phyloP scores from a whole-genome alignment of 805 yeast genomes.

The Lachancea thermotolerans region DNA sequence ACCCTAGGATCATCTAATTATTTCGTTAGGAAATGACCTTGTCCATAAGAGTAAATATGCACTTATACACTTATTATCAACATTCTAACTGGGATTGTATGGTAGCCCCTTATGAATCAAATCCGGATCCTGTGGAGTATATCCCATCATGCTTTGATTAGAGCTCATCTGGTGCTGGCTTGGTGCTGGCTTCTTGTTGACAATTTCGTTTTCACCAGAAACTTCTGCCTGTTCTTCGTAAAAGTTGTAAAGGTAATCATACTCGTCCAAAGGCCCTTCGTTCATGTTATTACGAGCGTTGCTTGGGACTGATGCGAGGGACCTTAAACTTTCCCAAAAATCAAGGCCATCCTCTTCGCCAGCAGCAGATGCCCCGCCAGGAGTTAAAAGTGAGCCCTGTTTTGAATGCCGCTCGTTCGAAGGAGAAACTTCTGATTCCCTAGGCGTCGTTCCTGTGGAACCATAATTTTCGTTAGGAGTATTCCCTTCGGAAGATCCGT shows the following conservation, averaged over 20 bases:
- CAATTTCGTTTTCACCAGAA: neutral
- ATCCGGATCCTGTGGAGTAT: neutral
- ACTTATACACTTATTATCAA: neutral
- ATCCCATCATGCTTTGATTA: no score
- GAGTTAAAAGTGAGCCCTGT: constrained; percentile 1
- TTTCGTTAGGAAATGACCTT: constrained; percentile 49
- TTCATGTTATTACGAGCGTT: constrained; percentile 6
- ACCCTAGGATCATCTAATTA: constrained; percentile 65
- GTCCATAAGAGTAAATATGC: neutral
- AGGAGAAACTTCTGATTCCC: constrained; percentile 11
- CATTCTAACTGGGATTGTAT: constrained; percentile 9
- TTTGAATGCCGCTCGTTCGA: neutral
- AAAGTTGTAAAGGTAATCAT: constrained; percentile 14
- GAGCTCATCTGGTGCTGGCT: no score
- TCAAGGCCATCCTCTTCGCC: constrained; percentile 53
- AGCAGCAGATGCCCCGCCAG: constrained; percentile 23
- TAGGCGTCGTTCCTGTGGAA: constrained; percentile 14
- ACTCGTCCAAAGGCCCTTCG: constrained; percentile 10
- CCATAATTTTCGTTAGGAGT: constrained; percentile 4
- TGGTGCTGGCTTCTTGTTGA: no score
- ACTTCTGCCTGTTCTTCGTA: constrained; percentile 9
- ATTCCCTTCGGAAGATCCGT: constrained; percentile 1
- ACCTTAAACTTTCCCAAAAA: constrained; percentile 65
- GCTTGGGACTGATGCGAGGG: constrained; percentile 38
- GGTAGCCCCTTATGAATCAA: constrained; percentile 6